phyloP scores from a whole-genome alignment of 2,329 filamentous ascomycete species.

The Rhexocercosporidium sp. region DNA sequence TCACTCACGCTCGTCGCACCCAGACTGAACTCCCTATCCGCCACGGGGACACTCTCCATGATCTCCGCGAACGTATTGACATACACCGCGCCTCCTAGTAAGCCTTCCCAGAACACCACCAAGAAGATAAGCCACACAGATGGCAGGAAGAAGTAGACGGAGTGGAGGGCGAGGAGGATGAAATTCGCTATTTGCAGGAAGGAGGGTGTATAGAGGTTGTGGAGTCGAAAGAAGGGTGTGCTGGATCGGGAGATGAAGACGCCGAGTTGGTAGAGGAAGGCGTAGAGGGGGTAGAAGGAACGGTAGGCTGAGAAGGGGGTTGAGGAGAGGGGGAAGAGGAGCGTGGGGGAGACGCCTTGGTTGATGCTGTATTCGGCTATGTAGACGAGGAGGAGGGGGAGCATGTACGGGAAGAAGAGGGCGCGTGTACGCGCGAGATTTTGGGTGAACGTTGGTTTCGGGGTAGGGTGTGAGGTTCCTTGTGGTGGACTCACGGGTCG shows the following conservation, averaged over 20 bases:
- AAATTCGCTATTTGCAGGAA: constrained; percentile 84
- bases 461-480: neutral
- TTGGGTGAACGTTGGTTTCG: constrained; percentile 7
- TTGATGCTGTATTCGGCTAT: constrained; percentile 98
- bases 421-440: constrained; percentile 66
- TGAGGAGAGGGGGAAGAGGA: constrained; percentile 79
- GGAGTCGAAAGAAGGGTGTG: constrained; percentile 83
- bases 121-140: constrained; percentile 84
- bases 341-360: constrained; percentile 87
- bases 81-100: constrained; percentile 90
- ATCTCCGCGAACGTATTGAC: constrained; percentile 97
- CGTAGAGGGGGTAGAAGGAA: constrained; percentile 93
- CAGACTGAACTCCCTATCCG: constrained; percentile 89
- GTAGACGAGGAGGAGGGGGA: constrained; percentile 90
- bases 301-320: constrained; percentile 83
- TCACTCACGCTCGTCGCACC: constrained; percentile 92
- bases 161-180: constrained; percentile 73
- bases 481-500: constrained; percentile 17
- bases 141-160: constrained; percentile 80
- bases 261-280: constrained; percentile 91
- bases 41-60: constrained; percentile 75
- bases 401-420: constrained; percentile 83
- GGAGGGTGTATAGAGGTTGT: constrained; percentile 80
- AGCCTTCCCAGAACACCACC: constrained; percentile 91
- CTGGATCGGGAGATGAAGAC: constrained; percentile 95